Evolutionary conservation across 352 stramenopile species (phyloP).

Genomic region (Blastocystis sp.): DNA sequence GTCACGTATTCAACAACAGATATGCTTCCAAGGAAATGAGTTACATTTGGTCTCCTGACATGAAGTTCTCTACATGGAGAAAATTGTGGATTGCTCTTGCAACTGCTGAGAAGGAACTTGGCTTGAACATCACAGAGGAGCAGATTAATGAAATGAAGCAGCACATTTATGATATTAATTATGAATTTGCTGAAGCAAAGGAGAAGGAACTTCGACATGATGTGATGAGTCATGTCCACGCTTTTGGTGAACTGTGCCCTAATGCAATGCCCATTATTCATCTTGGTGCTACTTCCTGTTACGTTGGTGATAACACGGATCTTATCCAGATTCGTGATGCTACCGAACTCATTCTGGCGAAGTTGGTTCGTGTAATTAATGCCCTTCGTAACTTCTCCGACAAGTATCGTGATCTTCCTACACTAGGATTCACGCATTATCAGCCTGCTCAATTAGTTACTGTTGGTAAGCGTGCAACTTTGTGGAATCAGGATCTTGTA

Average conservation of each 20-base stretch:
- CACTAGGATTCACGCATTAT: slow-evolving; percentile 98
- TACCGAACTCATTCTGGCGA: slow-evolving; percentile 89
- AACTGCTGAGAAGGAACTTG: slow-evolving; percentile 91
- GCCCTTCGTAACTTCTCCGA: slow-evolving; percentile 88
- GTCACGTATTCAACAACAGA: slow-evolving; percentile 76
- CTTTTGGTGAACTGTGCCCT: slow-evolving; percentile 91
- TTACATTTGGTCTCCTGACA: slow-evolving; percentile 93
- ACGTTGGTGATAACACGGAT: slow-evolving; percentile 97
- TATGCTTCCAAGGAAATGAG: slow-evolving; percentile 99
- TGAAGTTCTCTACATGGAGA: slow-evolving; percentile 98
- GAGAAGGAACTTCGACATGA: slow-evolving; percentile 97
- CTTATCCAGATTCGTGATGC: slow-evolving; percentile 94
- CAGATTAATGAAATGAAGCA: slow-evolving; percentile 92
- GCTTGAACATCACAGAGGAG: slow-evolving; percentile 91
- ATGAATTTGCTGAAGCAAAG: slow-evolving; percentile 91
- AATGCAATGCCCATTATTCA: slow-evolving; percentile 97
- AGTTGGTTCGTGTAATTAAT: slow-evolving; percentile 92
- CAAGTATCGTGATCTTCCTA: slow-evolving; percentile 91
- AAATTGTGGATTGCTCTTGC: slow-evolving; percentile 95
- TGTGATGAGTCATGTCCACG: slow-evolving; percentile 98
- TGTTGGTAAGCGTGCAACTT: slow-evolving; percentile 91
- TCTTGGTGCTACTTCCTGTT: slow-evolving; percentile 94
- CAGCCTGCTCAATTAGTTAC: slow-evolving; percentile 97
- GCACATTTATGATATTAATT: slow-evolving; percentile 94
- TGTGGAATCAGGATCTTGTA: slow-evolving; percentile 96